Base-by-base conservation (phyloP, 257 asterid species). In the Solanum chiquidenum region DNA sequence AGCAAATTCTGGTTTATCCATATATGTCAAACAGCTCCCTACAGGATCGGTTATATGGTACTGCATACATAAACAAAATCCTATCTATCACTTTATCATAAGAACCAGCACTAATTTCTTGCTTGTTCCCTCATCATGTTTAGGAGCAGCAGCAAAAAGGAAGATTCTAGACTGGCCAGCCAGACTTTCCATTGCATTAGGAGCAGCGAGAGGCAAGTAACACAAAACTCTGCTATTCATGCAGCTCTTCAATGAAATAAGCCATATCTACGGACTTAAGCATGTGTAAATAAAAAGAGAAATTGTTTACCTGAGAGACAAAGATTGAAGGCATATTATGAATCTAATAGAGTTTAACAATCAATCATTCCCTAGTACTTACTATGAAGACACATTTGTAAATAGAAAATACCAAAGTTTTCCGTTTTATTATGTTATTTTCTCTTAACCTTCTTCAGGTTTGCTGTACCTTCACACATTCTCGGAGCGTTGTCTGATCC, bases 21-120 rank as follows among this genome's bases (percentile, higher is more conserved):
- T 96, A 93, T 91, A 96, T 96, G 98, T 96, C 98, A 21, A 96
- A 96, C 72, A 98, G 98, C 76, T 93, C 95, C 86, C 94, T 96
- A 88, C 98, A 96, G 87, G 98, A 96, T 90, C 96, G 98, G 87
- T 93, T 96, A 84, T 96, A 96, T 68, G 98, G 98, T 96, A 83
- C 66, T 62, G 40, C 52, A 35, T 73, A 60, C 71, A 27, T 33
- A 83, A 86, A 86, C 29, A 52, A 74, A 66, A 31, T 38, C 58
- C 84, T 83, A 49, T 84, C 82, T 74, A 49, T 85, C 86, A 49
- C 74, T 89, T 75, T 86, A 40, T 52, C 40, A 62, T 27, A 85
- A 60, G 76, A 58, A 87, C 25, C 86, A 55, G 25, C 89, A 83
- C 37, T 82, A 69, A 87, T 89, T 60, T 85, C 60, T 76, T 73